Percentiles rank a stretch among this genome's conserved stretches.
Evolutionary conservation across 305 asterid genomes (phyloP).

Genomic region (Ilex paraguariensis): DNA sequence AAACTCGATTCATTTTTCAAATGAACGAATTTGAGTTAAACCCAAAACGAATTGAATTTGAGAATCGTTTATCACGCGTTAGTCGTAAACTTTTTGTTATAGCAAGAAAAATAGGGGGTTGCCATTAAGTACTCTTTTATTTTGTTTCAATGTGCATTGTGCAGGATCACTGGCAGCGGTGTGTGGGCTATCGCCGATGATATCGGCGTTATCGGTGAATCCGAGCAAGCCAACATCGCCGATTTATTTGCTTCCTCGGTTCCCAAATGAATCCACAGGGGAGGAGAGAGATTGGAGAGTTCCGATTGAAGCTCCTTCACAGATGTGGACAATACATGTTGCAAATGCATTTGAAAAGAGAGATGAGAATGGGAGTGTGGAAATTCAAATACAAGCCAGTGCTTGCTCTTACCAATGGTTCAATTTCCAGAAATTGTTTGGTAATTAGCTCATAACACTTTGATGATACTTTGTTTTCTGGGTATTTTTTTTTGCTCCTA

Average conservation of each 20-base stretch:
- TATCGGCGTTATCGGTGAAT: slow-evolving; percentile 72
- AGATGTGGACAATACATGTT: slow-evolving; percentile 90
- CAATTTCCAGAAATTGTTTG: slow-evolving; percentile 96
- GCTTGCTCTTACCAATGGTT: slow-evolving; percentile 89
- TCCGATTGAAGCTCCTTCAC: slow-evolving; percentile 89
- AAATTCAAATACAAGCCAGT: slow-evolving; percentile 74
- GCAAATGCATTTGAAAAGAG: slow-evolving; percentile 74
- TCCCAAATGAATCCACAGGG: slow-evolving; percentile 15
- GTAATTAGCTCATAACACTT: slow-evolving; percentile 23
- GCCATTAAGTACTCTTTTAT: no score
- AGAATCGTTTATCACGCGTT: no score
- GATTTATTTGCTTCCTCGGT: slow-evolving; percentile 75
- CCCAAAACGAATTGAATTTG: no score
- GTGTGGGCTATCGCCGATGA: slow-evolving; percentile 91
- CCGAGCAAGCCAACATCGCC: slow-evolving; percentile 88
- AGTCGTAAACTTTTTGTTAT: no score
- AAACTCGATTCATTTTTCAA: no score
- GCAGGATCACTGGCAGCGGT: slow-evolving; percentile 88
- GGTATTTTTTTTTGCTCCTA: background rate
- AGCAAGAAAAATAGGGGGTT: no score
- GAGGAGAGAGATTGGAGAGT: slow-evolving; percentile 61
- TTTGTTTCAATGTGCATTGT: background rate
- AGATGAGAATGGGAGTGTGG: slow-evolving; percentile 33
- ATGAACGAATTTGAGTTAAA: no score
- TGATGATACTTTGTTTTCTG: background rate